A percentile compares a stretch with the other conserved stretches of the same genome.
Evolutionary conservation across 164 flowering plant species (phyloP).

Genomic region (Aristolochia fimbriata): DNA sequence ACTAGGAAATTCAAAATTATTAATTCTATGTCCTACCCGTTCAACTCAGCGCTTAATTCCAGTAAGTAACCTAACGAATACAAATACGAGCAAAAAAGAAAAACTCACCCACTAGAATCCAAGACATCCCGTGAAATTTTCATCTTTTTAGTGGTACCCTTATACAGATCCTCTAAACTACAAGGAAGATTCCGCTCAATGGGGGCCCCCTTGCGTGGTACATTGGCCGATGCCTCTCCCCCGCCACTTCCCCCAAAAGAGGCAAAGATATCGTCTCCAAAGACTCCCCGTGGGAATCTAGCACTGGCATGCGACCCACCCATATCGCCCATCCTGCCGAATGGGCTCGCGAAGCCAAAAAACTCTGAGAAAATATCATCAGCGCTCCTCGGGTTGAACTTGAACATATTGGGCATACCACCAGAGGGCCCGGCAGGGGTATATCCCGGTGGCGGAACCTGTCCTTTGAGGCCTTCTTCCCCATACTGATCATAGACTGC

Average conservation of each 20-base stretch:
- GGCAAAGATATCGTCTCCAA: conserved; percentile 53
- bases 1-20: too few relatives aligned
- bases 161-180: conserved; percentile 85
- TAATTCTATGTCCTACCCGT: too few relatives aligned
- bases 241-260: conserved; percentile 33
- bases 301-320: conserved; percentile 40
- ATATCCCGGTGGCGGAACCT: conserved; percentile 57
- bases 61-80: too few relatives aligned
- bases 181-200: conserved; percentile 65
- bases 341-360: conserved; percentile 68
- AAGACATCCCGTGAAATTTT: conserved; percentile 80
- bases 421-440: conserved; percentile 18
- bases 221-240: conserved; percentile 32
- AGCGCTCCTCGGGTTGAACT: conserved; percentile 71
- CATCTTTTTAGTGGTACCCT: conserved; percentile 94
- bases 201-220: conserved; percentile 40
- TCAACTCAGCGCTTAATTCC: too few relatives aligned
- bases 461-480: conserved; percentile 81
- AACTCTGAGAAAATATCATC: conserved; percentile 87
- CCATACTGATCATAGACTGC: conserved; percentile 87
- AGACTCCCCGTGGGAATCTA: conserved; percentile 40
- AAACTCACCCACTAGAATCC: conserved; percentile 70
- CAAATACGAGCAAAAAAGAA: neutral
- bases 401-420: conserved; percentile 36
- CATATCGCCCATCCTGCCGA: conserved; percentile 56